Evolutionary conservation across 768 basidiomycete genomes (phyloP).

Genomic region (Gloeophyllum trabeum): DNA sequence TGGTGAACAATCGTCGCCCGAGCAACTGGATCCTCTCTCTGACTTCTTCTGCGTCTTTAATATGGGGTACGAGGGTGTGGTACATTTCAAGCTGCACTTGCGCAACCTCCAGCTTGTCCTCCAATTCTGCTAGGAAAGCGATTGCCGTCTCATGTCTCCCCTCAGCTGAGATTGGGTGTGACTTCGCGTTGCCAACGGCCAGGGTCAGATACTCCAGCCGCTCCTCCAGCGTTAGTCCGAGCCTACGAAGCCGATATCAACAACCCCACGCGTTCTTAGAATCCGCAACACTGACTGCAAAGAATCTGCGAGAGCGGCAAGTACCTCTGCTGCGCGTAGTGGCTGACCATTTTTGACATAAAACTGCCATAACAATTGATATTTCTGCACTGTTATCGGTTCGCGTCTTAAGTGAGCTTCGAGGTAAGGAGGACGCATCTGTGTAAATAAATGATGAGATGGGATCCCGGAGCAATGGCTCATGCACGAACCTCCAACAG

Average conservation of each 20-base stretch:
- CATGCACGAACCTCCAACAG: constrained; percentile 64
- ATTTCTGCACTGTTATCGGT: constrained; percentile 70
- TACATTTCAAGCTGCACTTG: constrained; percentile 94
- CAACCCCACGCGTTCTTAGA: not conserved
- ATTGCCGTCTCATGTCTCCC: constrained; percentile 85
- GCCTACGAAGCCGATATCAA: constrained; percentile 25
- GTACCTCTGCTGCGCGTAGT: constrained; percentile 78
- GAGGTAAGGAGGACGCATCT: constrained; percentile 83
- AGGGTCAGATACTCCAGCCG: constrained; percentile 89
- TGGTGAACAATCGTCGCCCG: constrained; percentile 53
- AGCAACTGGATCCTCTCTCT: constrained; percentile 53
- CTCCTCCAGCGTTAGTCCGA: constrained; percentile 54
- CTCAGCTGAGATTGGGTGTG: constrained; percentile 71
- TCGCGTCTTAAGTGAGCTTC: constrained; percentile 81
- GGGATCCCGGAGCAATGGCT: constrained; percentile 1
- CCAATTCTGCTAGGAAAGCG: constrained; percentile 86
- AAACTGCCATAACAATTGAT: constrained; percentile 92
- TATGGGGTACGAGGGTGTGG: constrained; percentile 49
- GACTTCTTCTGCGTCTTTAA: constrained; percentile 48
- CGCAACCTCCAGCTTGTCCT: constrained; percentile 95
- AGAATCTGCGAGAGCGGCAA: constrained; percentile 76
- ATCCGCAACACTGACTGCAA: constrained; percentile 43
- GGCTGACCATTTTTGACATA: constrained; percentile 89
- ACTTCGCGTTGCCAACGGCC: constrained; percentile 93
- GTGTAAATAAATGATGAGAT: constrained; percentile 4